A percentile compares a stretch with the other conserved stretches of the same genome.
Conservation (phyloP, 768 basidiomycete genomes). For the Trametopsis cervina region DNA sequence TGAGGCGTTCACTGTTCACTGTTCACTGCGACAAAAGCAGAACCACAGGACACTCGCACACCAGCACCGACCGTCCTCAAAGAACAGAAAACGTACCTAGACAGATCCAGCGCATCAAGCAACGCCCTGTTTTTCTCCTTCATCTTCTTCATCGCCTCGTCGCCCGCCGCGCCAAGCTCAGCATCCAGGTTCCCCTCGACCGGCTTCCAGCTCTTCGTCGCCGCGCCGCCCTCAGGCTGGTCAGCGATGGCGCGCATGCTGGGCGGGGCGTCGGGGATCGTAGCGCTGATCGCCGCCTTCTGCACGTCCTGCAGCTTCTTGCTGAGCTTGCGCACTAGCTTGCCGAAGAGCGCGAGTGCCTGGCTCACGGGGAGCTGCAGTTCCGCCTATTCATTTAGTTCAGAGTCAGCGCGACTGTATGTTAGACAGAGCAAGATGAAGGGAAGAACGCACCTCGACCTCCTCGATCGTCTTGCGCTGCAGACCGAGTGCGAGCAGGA, state of each 20-base stretch:
- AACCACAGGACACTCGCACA: slow-evolving; percentile 7
- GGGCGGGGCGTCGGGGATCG: slow-evolving; percentile 42
- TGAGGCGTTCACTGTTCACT: too few species aligned
- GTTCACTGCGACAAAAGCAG: background rate
- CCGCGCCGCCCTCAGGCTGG: slow-evolving; percentile 10
- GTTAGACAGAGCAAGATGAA: background rate
- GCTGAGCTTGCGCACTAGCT: slow-evolving; percentile 80
- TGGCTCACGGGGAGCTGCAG: slow-evolving; percentile 83
- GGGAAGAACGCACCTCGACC: slow-evolving; percentile 54
- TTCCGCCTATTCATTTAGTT: slow-evolving; percentile 45
- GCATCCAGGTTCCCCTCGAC: slow-evolving; percentile 26
- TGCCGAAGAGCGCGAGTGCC: slow-evolving; percentile 84
- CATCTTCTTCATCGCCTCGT: slow-evolving; percentile 46
- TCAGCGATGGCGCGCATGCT: slow-evolving; percentile 19
- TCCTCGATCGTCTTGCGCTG: slow-evolving; percentile 89
- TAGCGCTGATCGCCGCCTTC: slow-evolving; percentile 66
- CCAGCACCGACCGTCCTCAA: background rate
- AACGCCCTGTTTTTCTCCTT: slow-evolving; percentile 78
- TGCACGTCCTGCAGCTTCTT: slow-evolving; percentile 72
- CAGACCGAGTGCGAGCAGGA: slow-evolving; percentile 81
- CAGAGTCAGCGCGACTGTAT: background rate
- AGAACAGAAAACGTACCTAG: slow-evolving; percentile 55
- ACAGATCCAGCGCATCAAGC: slow-evolving; percentile 82
- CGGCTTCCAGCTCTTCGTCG: slow-evolving; percentile 15
- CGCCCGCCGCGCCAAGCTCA: slow-evolving; percentile 55